phyloP scores from a whole-genome alignment of 2,329 filamentous ascomycete species.

The Elsinoe ampelina region DNA sequence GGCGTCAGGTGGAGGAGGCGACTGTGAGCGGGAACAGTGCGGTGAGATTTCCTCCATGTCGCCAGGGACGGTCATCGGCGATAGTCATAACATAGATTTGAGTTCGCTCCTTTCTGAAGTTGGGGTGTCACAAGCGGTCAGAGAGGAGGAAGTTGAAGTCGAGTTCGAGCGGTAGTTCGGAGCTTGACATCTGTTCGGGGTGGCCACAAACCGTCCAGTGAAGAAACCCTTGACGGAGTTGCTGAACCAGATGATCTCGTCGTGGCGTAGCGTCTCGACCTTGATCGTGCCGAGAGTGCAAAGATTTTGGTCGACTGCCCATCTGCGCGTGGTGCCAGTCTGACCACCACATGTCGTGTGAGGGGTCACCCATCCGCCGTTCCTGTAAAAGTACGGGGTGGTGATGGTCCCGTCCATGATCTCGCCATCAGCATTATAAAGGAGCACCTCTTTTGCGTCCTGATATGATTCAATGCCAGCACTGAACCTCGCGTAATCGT shows the following conservation, averaged over 20 bases:
- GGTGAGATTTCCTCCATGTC: slow-evolving; percentile 13
- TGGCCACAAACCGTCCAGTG: slow-evolving; percentile 19
- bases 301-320: slow-evolving; percentile 63
- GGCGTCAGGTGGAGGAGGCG: slow-evolving; percentile 4
- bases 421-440: slow-evolving; percentile 55
- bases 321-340: slow-evolving; percentile 70
- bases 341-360: slow-evolving; percentile 62
- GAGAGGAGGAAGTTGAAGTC: neutral
- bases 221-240: slow-evolving; percentile 76
- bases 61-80: slow-evolving; percentile 8
- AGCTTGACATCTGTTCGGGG: slow-evolving; percentile 13
- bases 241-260: slow-evolving; percentile 79
- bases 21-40: slow-evolving; percentile 9
- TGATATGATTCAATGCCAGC: slow-evolving; percentile 41
- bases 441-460: slow-evolving; percentile 60
- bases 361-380: slow-evolving; percentile 71
- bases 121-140: slow-evolving; percentile 7
- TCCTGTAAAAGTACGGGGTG: slow-evolving; percentile 70
- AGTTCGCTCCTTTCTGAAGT: neutral
- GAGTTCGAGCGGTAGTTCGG: slow-evolving; percentile 12
- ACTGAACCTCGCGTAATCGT: slow-evolving; percentile 59
- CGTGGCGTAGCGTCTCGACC: slow-evolving; percentile 53
- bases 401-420: slow-evolving; percentile 78
- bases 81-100: slow-evolving; percentile 12
- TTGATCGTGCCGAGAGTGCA: slow-evolving; percentile 56